These are phyloP conservation scores for Erythrophleum ivorense DNA, from an alignment of 331 rosid genomes.

Conservation along the genomic window DNA sequence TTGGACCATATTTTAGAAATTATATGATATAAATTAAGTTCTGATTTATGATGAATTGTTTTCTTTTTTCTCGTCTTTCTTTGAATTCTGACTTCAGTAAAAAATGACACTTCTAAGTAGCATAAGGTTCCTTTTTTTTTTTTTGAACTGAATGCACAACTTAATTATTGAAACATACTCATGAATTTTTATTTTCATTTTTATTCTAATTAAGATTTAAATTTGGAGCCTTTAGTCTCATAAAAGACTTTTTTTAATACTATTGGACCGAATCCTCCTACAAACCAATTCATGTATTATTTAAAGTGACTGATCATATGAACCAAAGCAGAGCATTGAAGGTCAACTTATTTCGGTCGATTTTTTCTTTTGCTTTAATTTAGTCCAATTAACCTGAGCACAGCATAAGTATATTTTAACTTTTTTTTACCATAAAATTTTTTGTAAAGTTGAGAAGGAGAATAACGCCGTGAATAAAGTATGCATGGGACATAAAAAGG, in stretches of 20 bases:
- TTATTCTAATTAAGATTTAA: background rate
- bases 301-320: background rate
- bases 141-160: too few species aligned
- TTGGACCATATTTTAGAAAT: conserved; percentile 24
- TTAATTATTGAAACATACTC: too few species aligned
- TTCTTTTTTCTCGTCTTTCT: background rate
- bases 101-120: background rate
- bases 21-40: conserved; percentile 8
- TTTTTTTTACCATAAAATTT: too few species aligned
- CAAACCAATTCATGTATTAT: conserved; percentile 9
- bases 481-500: too few species aligned
- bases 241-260: background rate
- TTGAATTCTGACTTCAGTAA: background rate
- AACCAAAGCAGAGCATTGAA: background rate
- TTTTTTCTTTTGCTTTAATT: too few species aligned
- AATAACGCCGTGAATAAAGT: too few species aligned
- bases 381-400: too few species aligned
- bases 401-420: too few species aligned
- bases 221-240: background rate
- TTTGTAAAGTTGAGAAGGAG: too few species aligned
- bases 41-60: background rate
- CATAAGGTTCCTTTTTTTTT: background rate
- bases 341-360: background rate
- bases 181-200: background rate
- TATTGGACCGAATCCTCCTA: background rate